Conservation (phyloP, 2,329 filamentous ascomycete genomes). For the Penicillium sp. region DNA sequence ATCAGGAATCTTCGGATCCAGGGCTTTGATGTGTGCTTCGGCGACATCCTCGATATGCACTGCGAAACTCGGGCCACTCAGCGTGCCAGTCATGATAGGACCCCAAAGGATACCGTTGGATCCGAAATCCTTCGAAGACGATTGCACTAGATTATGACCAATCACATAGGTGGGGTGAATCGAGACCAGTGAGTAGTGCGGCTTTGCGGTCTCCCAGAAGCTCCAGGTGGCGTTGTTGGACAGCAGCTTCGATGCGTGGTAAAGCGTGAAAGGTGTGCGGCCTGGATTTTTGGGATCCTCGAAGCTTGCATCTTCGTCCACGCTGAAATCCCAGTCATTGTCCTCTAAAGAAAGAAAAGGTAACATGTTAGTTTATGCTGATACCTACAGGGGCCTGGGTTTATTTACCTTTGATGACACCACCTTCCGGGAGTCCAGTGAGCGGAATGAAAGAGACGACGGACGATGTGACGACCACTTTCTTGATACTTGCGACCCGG, state of each 20-base stretch:
- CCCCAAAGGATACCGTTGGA: conserved; percentile 28
- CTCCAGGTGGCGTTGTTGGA: conserved; percentile 32
- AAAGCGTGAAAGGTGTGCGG: conserved; percentile 29
- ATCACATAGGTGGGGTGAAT: conserved; percentile 34
- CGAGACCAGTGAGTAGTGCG: conserved; percentile 31
- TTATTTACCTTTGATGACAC: conserved; percentile 3
- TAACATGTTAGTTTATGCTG: neutral
- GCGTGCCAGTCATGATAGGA: conserved; percentile 24
- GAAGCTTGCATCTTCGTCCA: conserved; percentile 27
- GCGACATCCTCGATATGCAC: conserved; percentile 38
- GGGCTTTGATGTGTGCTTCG: conserved; percentile 34
- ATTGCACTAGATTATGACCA: conserved; percentile 32
- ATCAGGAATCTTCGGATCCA: conserved; percentile 26
- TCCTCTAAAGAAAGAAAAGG: conserved; percentile 23
- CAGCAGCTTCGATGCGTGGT: conserved; percentile 36
- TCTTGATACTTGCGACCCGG: conserved; percentile 7
- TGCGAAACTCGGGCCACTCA: conserved; percentile 1
- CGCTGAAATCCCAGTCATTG: conserved; percentile 31
- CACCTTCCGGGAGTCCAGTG: neutral
- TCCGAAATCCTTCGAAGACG: conserved; percentile 17
- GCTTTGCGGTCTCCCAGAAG: conserved; percentile 24
- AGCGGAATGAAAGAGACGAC: neutral
- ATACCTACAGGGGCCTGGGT: too few species aligned
- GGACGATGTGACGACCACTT: conserved; percentile 16
- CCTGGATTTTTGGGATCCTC: conserved; percentile 14